A percentile compares a stretch with the other conserved stretches of the same genome.
Conservation (phyloP, 495 filamentous ascomycete genomes). For the Patellaria atrata region DNA sequence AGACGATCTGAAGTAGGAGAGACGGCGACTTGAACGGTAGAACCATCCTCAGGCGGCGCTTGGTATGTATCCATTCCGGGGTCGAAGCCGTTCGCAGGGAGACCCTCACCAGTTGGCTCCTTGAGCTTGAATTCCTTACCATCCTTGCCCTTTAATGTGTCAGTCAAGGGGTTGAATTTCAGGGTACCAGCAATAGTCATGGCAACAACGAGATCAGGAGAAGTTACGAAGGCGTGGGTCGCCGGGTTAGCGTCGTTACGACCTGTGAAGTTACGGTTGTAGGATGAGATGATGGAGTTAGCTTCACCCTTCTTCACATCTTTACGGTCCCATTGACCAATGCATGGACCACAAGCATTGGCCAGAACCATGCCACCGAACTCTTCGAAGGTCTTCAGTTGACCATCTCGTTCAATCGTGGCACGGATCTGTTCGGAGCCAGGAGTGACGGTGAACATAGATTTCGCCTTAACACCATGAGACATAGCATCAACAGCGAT, state of each 20-base stretch:
- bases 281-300: conserved; percentile 92
- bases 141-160: conserved; percentile 87
- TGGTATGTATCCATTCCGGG: conserved; percentile 93
- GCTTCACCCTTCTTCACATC: conserved; percentile 95
- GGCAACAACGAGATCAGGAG: conserved; percentile 92
- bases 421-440: conserved; percentile 97
- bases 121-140: conserved; percentile 90
- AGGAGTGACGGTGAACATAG: conserved; percentile 86
- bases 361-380: conserved; percentile 93
- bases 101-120: conserved; percentile 64
- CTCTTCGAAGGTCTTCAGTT: conserved; percentile 92
- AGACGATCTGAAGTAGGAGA: conserved; percentile 86
- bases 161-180: conserved; percentile 93
- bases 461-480: conserved; percentile 89
- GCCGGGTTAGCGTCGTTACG: conserved; percentile 98
- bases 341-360: conserved; percentile 82
- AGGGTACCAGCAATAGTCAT: conserved; percentile 80
- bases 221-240: conserved; percentile 95
- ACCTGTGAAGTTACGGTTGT: conserved; percentile 99
- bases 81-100: conserved; percentile 76
- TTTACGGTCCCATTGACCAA: conserved; percentile 81
- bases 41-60: conserved; percentile 74
- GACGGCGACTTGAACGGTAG: conserved; percentile 59
- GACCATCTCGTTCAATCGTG: conserved; percentile 87
- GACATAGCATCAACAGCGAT: conserved; percentile 89